Conservation (phyloP, 805 yeast species). For the Tetrapisispora arboricola region DNA sequence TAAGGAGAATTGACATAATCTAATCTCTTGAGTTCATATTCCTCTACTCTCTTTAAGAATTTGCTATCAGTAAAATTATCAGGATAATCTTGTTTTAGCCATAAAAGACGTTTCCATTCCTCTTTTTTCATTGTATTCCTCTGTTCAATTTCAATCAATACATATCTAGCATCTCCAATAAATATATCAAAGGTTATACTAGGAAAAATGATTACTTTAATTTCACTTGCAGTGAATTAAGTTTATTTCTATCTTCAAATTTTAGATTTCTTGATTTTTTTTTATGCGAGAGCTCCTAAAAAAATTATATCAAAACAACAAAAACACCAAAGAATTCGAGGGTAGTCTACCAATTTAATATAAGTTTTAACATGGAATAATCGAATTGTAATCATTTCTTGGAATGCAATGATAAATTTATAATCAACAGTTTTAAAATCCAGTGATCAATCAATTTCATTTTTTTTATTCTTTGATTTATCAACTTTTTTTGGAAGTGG, state of each 20-base stretch:
- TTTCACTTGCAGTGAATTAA: too few species aligned
- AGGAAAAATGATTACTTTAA: too few species aligned
- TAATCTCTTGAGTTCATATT: conserved; percentile 8
- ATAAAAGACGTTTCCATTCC: conserved; percentile 78
- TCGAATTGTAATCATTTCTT: too few species aligned
- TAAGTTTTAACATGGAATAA: too few species aligned
- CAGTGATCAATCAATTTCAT: neutral
- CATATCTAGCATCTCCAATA: too few species aligned
- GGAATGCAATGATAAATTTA: too few species aligned
- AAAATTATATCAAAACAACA: neutral
- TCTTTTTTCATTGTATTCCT: conserved; percentile 10
- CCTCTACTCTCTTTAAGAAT: conserved; percentile 38
- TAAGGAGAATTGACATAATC: conserved; percentile 14
- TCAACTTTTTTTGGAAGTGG: neutral
- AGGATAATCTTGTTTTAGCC: conserved; percentile 77
- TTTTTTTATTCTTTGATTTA: neutral
- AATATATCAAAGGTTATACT: too few species aligned
- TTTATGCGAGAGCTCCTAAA: neutral
- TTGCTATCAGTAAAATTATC: conserved; percentile 83
- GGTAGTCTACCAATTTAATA: too few species aligned
- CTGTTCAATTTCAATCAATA: too few species aligned
- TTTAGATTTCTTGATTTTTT: too few species aligned
- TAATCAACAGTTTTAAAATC: neutral
- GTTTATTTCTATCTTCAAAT: too few species aligned
- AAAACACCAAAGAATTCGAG: too few species aligned